These are phyloP conservation scores for Orychophragmus violaceus DNA, from an alignment of 345 rosid genomes.

Conservation along the genomic window DNA sequence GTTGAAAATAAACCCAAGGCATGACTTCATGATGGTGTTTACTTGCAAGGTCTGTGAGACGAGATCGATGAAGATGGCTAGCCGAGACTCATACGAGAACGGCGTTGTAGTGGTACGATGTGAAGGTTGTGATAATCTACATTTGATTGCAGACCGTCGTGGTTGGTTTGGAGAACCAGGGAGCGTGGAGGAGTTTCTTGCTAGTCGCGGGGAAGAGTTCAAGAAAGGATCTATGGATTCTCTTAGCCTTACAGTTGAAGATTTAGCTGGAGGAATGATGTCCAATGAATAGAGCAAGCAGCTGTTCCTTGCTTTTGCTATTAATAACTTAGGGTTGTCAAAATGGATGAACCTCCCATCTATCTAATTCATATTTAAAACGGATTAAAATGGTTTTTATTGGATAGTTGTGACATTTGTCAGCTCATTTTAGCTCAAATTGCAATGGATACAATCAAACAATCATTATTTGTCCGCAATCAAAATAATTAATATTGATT, in stretches of 20 bases:
- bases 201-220: conserved; percentile 79
- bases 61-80: conserved; percentile 64
- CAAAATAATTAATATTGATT: no score
- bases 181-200: conserved; percentile 72
- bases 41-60: conserved; percentile 92
- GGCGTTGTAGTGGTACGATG: conserved; percentile 86
- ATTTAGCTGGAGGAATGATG: conserved; percentile 62
- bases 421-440: no score
- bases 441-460: no score
- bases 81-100: conserved; percentile 73
- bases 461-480: no score
- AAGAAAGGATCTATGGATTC: conserved; percentile 69
- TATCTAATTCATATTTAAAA: no score
- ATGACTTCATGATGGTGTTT: conserved; percentile 79
- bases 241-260: conserved; percentile 69
- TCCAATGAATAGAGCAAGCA: conserved; percentile 22
- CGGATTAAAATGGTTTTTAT: no score
- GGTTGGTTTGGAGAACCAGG: conserved; percentile 94
- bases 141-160: conserved; percentile 74
- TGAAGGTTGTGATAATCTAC: conserved; percentile 75
- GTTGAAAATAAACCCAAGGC: conserved; percentile 62
- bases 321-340: no score
- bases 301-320: neutral
- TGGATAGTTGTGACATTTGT: no score
- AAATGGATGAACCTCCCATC: no score